phyloP scores from a whole-genome alignment of 2,329 filamentous ascomycete genomes.

The Sclerotinia nivalis region DNA sequence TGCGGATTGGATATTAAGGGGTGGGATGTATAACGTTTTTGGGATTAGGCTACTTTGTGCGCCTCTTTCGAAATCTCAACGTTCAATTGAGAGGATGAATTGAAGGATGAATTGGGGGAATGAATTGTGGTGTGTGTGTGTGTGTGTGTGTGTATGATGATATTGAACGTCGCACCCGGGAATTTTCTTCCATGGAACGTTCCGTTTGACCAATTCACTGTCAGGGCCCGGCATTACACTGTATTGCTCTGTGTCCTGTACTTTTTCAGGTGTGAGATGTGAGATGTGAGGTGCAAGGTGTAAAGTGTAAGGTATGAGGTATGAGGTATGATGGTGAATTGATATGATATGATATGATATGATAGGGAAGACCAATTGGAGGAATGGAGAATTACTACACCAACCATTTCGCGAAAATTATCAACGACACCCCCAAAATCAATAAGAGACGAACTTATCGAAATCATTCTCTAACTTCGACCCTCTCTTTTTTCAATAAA shows the following conservation, averaged over 20 bases:
- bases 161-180: slow-evolving; percentile 20
- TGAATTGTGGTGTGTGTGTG: background rate
- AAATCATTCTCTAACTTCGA: slow-evolving; percentile 11
- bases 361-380: slow-evolving; percentile 14
- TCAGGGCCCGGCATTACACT: slow-evolving; percentile 23
- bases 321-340: background rate
- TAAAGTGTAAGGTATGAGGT: background rate
- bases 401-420: slow-evolving; percentile 19
- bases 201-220: slow-evolving; percentile 24
- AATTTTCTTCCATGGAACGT: slow-evolving; percentile 22
- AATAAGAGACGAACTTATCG: background rate
- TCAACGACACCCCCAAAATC: background rate
- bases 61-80: slow-evolving; percentile 7
- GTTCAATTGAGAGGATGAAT: slow-evolving; percentile 2
- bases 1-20: background rate
- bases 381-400: slow-evolving; percentile 22
- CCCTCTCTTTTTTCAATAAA: background rate
- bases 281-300: background rate
- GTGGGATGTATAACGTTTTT: slow-evolving; percentile 9
- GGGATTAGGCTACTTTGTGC: slow-evolving; percentile 17
- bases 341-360: background rate
- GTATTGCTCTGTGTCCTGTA: slow-evolving; percentile 6
- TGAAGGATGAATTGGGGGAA: background rate
- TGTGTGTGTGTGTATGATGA: slow-evolving; percentile 4
- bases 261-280: background rate